Conservation (phyloP, 805 yeast species). For the Ogataea trehaloabstinens region DNA sequence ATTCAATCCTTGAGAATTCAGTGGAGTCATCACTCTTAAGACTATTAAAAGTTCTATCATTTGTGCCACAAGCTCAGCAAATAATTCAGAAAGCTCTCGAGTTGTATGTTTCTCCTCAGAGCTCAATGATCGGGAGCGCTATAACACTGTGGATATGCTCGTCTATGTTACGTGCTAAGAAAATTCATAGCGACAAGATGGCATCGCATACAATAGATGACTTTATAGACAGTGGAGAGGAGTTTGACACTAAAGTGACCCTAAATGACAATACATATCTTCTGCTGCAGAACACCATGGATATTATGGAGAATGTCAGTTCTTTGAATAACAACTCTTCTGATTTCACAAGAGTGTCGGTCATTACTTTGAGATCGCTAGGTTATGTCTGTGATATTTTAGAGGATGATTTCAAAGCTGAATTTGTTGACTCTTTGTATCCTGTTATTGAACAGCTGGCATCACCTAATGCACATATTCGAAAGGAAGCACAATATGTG, state of each 20-base stretch:
- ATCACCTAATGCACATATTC: slow-evolving; percentile 41
- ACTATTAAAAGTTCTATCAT: slow-evolving; percentile 9
- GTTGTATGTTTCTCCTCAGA: not conserved
- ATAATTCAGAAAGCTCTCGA: slow-evolving; percentile 3
- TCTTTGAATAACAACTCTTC: slow-evolving; percentile 6
- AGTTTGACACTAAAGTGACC: not conserved
- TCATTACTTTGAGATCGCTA: slow-evolving; percentile 46
- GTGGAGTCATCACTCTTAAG: slow-evolving; percentile 18
- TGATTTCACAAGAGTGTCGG: slow-evolving; percentile 8
- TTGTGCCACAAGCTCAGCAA: not conserved
- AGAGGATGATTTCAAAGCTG: slow-evolving; percentile 44
- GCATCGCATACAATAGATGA: slow-evolving; percentile 18
- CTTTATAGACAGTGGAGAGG: slow-evolving; percentile 7
- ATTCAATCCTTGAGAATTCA: slow-evolving; percentile 20
- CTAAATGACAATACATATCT: not conserved
- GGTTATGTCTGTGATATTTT: slow-evolving; percentile 30
- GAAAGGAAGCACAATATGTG: slow-evolving; percentile 54
- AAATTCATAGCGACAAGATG: not conserved
- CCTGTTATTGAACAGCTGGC: slow-evolving; percentile 75
- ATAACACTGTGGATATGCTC: slow-evolving; percentile 40
- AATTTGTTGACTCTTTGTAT: slow-evolving; percentile 68
- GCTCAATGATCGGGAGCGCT: slow-evolving; percentile 19
- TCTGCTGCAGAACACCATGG: slow-evolving; percentile 39
- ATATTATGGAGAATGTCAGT: slow-evolving; percentile 37
- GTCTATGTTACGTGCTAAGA: slow-evolving; percentile 19